Conservation (phyloP, 345 rosid species). For the Melaleuca alternifolia region DNA sequence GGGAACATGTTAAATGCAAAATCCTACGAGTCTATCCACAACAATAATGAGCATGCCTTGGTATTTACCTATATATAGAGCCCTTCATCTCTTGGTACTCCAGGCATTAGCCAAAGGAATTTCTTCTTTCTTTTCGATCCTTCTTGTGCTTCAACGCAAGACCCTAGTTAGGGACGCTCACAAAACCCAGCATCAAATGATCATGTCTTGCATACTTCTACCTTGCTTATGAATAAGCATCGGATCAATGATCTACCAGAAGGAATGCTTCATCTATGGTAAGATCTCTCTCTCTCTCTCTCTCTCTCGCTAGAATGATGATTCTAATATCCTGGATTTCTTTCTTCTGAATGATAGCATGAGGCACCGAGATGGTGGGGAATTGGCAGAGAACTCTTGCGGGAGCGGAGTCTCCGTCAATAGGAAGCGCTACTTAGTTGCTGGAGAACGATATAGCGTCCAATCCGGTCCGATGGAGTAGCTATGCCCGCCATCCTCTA, state of each 20-base stretch:
- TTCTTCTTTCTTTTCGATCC: neutral
- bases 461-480: accelerated
- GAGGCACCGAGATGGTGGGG: neutral
- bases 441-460: neutral
- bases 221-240: neutral
- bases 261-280: neutral
- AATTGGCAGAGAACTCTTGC: neutral
- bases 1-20: neutral
- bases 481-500: neutral
- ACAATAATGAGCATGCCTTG: neutral
- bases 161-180: neutral
- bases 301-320: neutral
- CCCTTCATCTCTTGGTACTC: too few relatives aligned
- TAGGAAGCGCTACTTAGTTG: neutral
- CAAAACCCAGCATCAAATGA: neutral
- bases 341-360: neutral
- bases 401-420: neutral
- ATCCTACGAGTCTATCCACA: neutral
- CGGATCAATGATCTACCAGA: neutral
- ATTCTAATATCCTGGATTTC: neutral
- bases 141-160: neutral
- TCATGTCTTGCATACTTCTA: neutral
- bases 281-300: neutral
- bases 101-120: too few relatives aligned
- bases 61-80: too few relatives aligned